Evolutionary conservation across 2,329 filamentous ascomycete species (phyloP).

Genomic region (Stagonosporopsis tanaceti): DNA sequence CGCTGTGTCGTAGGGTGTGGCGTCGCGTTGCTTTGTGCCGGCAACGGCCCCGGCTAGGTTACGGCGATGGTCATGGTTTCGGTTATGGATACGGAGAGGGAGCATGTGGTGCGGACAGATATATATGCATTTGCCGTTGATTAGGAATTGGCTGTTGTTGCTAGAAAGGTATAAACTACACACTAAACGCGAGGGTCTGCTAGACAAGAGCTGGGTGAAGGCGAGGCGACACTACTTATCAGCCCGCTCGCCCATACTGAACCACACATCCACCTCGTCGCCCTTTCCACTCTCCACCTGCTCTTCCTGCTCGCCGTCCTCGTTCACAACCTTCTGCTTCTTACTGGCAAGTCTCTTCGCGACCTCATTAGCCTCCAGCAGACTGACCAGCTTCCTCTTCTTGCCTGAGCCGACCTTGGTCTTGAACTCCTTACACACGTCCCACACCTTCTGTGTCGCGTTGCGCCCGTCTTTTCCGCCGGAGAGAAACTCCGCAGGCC

Average conservation of each 20-base stretch:
- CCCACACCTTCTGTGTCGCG: conserved; percentile 42
- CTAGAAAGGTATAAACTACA: too few species aligned
- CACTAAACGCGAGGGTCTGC: too few species aligned
- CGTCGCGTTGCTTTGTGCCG: too few species aligned
- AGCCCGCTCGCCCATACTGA: background rate
- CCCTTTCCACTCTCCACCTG: conserved; percentile 25
- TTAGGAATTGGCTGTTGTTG: too few species aligned
- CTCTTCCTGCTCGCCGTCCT: conserved; percentile 57
- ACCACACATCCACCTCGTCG: conserved; percentile 22
- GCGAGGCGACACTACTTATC: background rate
- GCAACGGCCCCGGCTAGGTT: too few species aligned
- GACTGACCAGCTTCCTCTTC: conserved; percentile 63
- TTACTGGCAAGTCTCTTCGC: conserved; percentile 57
- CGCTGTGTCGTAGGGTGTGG: too few species aligned
- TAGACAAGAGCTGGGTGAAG: too few species aligned
- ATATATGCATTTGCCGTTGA: too few species aligned
- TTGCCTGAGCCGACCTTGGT: conserved; percentile 27
- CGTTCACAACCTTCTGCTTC: conserved; percentile 31
- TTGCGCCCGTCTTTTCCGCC: conserved; percentile 10
- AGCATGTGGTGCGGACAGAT: too few species aligned
- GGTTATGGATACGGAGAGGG: too few species aligned
- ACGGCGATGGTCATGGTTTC: too few species aligned
- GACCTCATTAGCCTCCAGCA: conserved; percentile 69
- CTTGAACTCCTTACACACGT: conserved; percentile 47
- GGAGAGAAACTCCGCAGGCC: conserved; percentile 30